Evolutionary conservation across 2,329 filamentous ascomycete genomes (phyloP).

Genomic region (Aspergillus versicolor): DNA sequence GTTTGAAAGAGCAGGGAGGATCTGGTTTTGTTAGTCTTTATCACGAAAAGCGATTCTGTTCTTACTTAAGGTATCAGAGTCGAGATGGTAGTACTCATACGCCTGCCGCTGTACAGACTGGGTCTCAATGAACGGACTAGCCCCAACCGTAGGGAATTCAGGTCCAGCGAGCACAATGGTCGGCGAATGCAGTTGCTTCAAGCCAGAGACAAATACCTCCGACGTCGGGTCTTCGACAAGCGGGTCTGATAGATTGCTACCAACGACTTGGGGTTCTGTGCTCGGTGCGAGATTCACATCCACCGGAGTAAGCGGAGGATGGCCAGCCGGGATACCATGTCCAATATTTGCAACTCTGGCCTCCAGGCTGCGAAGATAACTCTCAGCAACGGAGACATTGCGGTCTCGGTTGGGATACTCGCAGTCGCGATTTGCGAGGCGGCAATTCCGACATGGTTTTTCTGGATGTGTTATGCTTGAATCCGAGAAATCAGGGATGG

Average conservation of each 20-base stretch:
- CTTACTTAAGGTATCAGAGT: background rate
- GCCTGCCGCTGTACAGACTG: background rate
- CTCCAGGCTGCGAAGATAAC: background rate
- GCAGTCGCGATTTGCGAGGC: background rate
- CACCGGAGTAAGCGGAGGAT: background rate
- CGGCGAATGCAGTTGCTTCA: background rate
- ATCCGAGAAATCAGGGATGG: background rate
- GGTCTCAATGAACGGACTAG: background rate
- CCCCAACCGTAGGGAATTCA: background rate
- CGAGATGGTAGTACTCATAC: background rate
- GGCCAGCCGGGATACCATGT: background rate
- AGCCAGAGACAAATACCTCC: background rate
- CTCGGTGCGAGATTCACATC: too few species aligned
- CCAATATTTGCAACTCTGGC: background rate
- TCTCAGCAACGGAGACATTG: background rate
- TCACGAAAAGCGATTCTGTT: too few species aligned
- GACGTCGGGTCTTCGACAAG: background rate
- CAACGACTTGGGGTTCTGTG: background rate
- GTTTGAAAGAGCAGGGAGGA: background rate
- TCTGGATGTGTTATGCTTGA: background rate
- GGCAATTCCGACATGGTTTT: background rate
- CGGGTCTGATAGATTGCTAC: background rate
- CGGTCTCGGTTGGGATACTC: background rate
- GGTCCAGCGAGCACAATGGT: background rate
- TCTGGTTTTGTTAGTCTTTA: background rate